These are phyloP conservation scores for Lasiodiplodia hormozganensis DNA, from an alignment of 2,329 filamentous ascomycete species.

Conservation along the genomic window DNA sequence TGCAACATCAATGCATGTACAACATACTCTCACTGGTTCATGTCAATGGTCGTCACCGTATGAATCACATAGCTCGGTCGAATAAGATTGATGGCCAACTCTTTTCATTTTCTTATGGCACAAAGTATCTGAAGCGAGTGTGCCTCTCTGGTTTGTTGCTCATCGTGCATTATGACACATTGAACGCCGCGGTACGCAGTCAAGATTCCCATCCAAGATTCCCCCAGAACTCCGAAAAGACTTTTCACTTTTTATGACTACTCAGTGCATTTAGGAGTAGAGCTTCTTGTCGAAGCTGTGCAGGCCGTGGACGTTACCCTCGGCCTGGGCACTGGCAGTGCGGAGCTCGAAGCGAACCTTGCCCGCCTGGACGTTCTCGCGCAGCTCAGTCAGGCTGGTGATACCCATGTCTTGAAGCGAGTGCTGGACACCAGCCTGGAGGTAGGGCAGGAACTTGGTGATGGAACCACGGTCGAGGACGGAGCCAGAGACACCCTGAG, in stretches of 20 bases:
- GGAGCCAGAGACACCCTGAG: slow-evolving; percentile 91
- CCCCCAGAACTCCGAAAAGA: slow-evolving; percentile 24
- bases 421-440: slow-evolving; percentile 95
- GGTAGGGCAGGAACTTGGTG: slow-evolving; percentile 94
- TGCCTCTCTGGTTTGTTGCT: slow-evolving; percentile 5
- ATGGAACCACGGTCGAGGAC: slow-evolving; percentile 85
- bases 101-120: neutral
- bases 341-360: slow-evolving; percentile 90
- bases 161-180: neutral
- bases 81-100: neutral
- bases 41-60: neutral
- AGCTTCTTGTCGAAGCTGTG: slow-evolving; percentile 99
- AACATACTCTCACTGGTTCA: neutral
- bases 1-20: neutral
- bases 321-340: slow-evolving; percentile 91
- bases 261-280: slow-evolving; percentile 69
- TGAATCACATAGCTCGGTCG: neutral
- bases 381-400: slow-evolving; percentile 78
- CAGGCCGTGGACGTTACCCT: slow-evolving; percentile 95
- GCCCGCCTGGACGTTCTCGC: slow-evolving; percentile 75
- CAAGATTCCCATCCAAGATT: slow-evolving; percentile 24
- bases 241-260: slow-evolving; percentile 22
- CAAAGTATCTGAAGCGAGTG: slow-evolving; percentile 12
- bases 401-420: slow-evolving; percentile 95
- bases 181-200: slow-evolving; percentile 14